These are phyloP conservation scores for Podaxis sp. DNA, from an alignment of 768 basidiomycete genomes.

Conservation along the genomic window DNA sequence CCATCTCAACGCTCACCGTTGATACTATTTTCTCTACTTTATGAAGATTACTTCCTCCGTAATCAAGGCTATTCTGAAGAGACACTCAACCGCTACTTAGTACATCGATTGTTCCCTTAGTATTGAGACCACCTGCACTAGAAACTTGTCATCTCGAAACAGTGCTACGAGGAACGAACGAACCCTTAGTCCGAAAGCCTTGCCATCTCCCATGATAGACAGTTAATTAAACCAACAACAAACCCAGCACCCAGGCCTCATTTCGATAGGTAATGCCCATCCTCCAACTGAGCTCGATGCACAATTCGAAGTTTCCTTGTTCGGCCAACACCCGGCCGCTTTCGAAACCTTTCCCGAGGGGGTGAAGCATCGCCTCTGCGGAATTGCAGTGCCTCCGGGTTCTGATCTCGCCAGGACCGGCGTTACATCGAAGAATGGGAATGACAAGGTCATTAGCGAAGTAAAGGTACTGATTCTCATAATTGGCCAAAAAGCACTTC, in stretches of 20 bases:
- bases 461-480: not conserved
- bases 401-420: not conserved
- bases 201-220: too few species aligned
- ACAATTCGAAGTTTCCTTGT: not conserved
- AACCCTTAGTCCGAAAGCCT: too few species aligned
- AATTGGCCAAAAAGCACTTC: not conserved
- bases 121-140: too few species aligned
- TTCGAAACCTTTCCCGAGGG: not conserved
- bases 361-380: not conserved
- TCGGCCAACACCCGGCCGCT: not conserved
- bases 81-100: too few species aligned
- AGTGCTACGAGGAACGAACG: too few species aligned
- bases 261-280: not conserved
- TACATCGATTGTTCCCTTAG: too few species aligned
- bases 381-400: not conserved
- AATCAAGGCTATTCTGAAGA: too few species aligned
- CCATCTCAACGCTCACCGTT: too few species aligned
- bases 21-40: too few species aligned
- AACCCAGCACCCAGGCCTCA: not conserved
- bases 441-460: not conserved
- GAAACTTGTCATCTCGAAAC: too few species aligned
- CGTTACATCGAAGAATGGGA: not conserved
- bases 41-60: too few species aligned
- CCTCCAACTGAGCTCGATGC: not conserved
- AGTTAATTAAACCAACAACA: not conserved